Evolutionary conservation across 129 eudicot genomes (phyloP), one percentile per base, ranked within the genome.

Genomic region (Chrysanthemum lavandulifolium): DNA sequence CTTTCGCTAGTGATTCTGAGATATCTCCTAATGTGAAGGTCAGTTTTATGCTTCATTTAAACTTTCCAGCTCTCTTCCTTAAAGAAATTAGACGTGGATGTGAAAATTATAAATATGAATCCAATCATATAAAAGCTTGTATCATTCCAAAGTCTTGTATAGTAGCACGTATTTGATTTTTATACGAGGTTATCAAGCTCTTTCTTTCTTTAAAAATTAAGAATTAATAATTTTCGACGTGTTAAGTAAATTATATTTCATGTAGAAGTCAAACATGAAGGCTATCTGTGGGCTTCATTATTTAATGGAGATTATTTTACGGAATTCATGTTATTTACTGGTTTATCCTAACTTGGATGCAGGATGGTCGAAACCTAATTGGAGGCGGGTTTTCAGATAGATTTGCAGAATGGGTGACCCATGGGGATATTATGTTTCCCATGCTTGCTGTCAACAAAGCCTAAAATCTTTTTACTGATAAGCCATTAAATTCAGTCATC

Each of bases 361-460:
- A 70, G 72, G 81, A 73, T 29, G 69, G 31, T 59, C 58, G 72
- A 47, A 78, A 60, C 55, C 60, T 66, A 6, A 27, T 27, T 47
- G 59, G 25, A 48, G 72, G 74, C 1, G 78, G 72, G 56, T 90
- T 72, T 76, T 87, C 91, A 15, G 91, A 83, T 52, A 75, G 84
- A 68, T 87, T 90, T 78, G 81, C 79, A 8, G 78, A 83, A 43
- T 85, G 94, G 95, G 91, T 90, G 69, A 81, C 73, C 55, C 19
- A 86, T 71, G 96, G 95, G 82, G 84, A 87, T 55, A 76, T 40
- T 7, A 40, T 87, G 75, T 87, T 90, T 3, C 77, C 87, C 72
- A 65, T 87, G 82, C 67, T 73, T 83, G 69, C 53, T 40, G 9
- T 40, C 72, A 67, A 43, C 75, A 66, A 36, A 50, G 56, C 27